phyloP scores from a whole-genome alignment of 768 basidiomycete species.

The Pleurotus platypus region DNA sequence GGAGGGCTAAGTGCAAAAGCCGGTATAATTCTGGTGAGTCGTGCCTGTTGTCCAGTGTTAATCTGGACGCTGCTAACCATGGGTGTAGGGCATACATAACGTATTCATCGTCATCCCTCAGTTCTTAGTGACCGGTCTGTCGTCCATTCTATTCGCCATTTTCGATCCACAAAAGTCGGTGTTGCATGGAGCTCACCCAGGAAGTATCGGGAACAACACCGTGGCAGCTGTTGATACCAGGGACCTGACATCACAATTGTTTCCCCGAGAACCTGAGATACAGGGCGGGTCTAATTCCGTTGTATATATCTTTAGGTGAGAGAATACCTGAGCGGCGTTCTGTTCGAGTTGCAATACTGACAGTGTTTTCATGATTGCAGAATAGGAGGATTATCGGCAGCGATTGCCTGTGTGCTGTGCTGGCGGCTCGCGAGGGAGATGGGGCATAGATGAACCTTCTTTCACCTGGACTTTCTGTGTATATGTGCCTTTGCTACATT shows the following conservation, averaged over 20 bases:
- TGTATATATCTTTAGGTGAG: slow-evolving; percentile 77
- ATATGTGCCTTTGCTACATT: not conserved
- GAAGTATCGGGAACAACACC: slow-evolving; percentile 11
- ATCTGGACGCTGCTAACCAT: not conserved
- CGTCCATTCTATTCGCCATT: slow-evolving; percentile 83
- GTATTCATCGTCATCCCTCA: slow-evolving; percentile 93
- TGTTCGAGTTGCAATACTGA: not conserved
- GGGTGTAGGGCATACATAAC: slow-evolving; percentile 84
- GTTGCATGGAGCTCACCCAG: slow-evolving; percentile 29
- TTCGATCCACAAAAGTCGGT: slow-evolving; percentile 63
- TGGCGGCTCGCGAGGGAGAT: slow-evolving; percentile 54
- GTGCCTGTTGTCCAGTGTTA: not conserved
- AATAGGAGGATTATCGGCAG: slow-evolving; percentile 53
- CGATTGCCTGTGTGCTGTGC: slow-evolving; percentile 51
- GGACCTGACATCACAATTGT: slow-evolving; percentile 4
- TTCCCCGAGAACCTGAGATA: slow-evolving; percentile 16
- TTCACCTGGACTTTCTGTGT: not conserved
- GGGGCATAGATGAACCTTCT: slow-evolving; percentile 30
- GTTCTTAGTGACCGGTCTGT: slow-evolving; percentile 85
- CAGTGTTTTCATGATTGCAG: slow-evolving; percentile 24
- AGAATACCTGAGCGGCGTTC: slow-evolving; percentile 9
- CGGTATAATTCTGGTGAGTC: slow-evolving; percentile 78
- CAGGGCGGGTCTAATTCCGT: slow-evolving; percentile 56
- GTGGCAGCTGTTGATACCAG: slow-evolving; percentile 6
- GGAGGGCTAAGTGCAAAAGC: slow-evolving; percentile 72